Evolutionary conservation across 1,284 basidiomycete genomes (phyloP).

Genomic region (Vanrija humicola): DNA sequence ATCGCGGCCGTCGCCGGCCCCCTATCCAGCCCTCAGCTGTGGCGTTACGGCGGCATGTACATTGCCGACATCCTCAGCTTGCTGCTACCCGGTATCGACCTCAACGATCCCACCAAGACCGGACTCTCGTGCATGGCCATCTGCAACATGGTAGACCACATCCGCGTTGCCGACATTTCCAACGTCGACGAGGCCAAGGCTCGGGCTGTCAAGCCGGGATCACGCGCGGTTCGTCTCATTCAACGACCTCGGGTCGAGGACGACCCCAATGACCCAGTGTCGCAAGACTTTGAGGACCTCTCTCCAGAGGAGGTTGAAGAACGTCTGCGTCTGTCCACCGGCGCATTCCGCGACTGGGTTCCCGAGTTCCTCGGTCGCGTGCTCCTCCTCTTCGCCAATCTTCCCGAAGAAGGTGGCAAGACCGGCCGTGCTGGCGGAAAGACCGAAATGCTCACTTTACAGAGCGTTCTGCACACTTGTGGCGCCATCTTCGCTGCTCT

Average conservation of each 20-base stretch:
- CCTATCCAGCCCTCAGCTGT: conserved; percentile 71
- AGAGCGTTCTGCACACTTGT: conserved; percentile 41
- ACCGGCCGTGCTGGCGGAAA: conserved; percentile 48
- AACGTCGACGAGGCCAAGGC: conserved; percentile 28
- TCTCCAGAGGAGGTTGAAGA: conserved; percentile 37
- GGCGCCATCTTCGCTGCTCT: conserved; percentile 77
- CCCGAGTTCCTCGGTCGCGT: conserved; percentile 80
- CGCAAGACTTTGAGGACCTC: conserved; percentile 38
- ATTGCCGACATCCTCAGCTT: conserved; percentile 83
- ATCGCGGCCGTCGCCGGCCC: conserved; percentile 76
- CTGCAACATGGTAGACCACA: conserved; percentile 68
- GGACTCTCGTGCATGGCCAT: conserved; percentile 53
- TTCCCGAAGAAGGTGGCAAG: conserved; percentile 70
- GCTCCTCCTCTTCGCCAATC: conserved; percentile 81
- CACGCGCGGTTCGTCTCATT: conserved; percentile 26
- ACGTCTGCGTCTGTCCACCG: conserved; percentile 40
- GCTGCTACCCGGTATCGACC: conserved; percentile 64
- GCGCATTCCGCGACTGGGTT: conserved; percentile 67
- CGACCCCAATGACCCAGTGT: conserved; percentile 40
- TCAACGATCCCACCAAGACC: conserved; percentile 94
- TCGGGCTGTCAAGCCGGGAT: conserved; percentile 15
- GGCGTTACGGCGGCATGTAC: conserved; percentile 76
- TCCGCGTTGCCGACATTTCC: conserved; percentile 59
- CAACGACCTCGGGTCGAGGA: conserved; percentile 29
- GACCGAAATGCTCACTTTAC: conserved; percentile 41